Percentiles rank a stretch among this genome's conserved stretches.
These are phyloP conservation scores for Pouteria campechiana DNA, from an alignment of 179 eudicot genomes.

Conservation along the genomic window DNA sequence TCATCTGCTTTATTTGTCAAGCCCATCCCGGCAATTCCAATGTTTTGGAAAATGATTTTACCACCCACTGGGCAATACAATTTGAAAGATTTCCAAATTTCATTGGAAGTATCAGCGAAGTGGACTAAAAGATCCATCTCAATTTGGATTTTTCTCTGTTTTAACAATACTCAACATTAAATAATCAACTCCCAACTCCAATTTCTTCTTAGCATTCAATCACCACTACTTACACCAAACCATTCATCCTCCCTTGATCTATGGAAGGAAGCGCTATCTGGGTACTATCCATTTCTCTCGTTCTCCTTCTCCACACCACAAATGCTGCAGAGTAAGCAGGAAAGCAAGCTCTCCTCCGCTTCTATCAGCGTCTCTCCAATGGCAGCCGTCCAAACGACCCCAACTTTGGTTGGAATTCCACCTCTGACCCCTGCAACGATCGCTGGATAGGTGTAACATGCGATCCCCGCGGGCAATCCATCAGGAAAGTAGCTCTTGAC, in stretches of 20 bases:
- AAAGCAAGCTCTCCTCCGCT: slow-evolving; percentile 12
- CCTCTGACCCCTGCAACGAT: slow-evolving; percentile 30
- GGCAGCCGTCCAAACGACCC: slow-evolving; percentile 1
- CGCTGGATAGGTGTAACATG: slow-evolving; percentile 31
- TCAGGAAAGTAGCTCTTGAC: slow-evolving; percentile 27
- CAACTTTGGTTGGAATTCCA: slow-evolving; percentile 29
- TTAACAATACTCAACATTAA: not conserved
- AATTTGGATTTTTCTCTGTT: not conserved
- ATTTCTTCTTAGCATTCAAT: no score
- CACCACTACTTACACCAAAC: no score
- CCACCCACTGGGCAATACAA: no score
- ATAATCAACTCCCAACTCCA: slow-evolving; percentile 1
- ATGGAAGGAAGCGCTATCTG: slow-evolving; percentile 15
- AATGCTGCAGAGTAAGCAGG: slow-evolving; percentile 14
- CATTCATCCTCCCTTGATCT: no score
- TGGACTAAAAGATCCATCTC: not conserved
- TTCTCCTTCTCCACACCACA: slow-evolving; percentile 6
- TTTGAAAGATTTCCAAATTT: not conserved
- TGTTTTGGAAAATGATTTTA: no score
- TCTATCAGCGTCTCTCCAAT: slow-evolving; percentile 23
- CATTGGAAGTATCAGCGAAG: slow-evolving; percentile 1
- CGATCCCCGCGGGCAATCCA: not conserved
- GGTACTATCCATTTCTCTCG: slow-evolving; percentile 9
- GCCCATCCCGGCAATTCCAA: no score
- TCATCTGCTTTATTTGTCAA: no score